These are phyloP conservation scores for Pilaira anomala DNA, from an alignment of 192 early-diverging fungal species.

Conservation along the genomic window DNA sequence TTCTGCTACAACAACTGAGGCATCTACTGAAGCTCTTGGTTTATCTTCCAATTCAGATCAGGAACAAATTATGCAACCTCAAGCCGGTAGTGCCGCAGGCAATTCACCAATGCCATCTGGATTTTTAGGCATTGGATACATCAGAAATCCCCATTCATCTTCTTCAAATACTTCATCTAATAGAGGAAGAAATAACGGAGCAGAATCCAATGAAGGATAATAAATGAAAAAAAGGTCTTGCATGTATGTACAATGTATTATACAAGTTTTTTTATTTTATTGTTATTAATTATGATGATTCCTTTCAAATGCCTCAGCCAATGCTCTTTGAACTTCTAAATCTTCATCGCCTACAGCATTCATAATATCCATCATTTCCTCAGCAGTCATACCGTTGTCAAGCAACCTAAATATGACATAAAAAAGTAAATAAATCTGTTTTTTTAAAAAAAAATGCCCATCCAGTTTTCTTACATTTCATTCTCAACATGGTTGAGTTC, in stretches of 20 bases:
- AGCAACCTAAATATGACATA: neutral
- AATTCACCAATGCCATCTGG: too few relatives aligned
- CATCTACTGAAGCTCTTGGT: neutral
- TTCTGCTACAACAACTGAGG: neutral
- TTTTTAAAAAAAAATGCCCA: neutral
- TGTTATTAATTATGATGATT: conserved; percentile 2
- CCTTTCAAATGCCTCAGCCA: conserved; percentile 6
- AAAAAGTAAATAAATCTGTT: neutral
- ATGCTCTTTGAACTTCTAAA: conserved; percentile 8
- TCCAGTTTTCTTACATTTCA: neutral
- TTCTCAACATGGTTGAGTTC: neutral
- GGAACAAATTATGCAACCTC: conserved; percentile 5
- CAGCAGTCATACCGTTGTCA: neutral
- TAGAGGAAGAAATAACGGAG: neutral
- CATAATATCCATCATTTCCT: neutral
- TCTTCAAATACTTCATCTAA: neutral
- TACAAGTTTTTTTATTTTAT: neutral
- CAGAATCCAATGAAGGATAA: neutral
- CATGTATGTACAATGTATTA: too few relatives aligned
- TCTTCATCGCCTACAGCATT: conserved; percentile 7
- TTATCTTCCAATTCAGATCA: conserved; percentile 10
- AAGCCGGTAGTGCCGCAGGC: conserved; percentile 1
- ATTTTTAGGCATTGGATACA: too few relatives aligned
- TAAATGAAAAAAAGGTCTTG: neutral
- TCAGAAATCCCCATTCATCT: neutral